Evolutionary conservation across 2,329 filamentous ascomycete species (phyloP).

Genomic region (Colletotrichum noveboracense): DNA sequence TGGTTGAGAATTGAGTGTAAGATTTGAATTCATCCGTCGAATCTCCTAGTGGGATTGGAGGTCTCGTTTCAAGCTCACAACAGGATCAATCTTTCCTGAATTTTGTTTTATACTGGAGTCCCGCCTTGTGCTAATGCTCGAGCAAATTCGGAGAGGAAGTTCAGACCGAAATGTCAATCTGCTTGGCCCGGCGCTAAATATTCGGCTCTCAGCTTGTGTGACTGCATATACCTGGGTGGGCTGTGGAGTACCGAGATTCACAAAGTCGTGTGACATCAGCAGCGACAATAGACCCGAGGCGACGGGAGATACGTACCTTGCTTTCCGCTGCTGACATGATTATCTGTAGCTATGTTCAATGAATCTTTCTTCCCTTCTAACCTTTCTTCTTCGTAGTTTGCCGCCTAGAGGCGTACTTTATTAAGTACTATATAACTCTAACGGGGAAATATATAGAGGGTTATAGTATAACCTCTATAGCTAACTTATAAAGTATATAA

Average conservation of each 20-base stretch:
- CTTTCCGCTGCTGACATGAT: not conserved
- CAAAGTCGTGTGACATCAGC: not conserved
- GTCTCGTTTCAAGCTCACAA: not conserved
- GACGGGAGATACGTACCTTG: not conserved
- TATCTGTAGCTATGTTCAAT: accelerated
- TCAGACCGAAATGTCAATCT: not conserved
- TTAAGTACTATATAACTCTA: too few species aligned
- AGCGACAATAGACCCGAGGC: not conserved
- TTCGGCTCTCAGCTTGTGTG: not conserved
- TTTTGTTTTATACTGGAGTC: not conserved
- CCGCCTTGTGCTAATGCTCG: not conserved
- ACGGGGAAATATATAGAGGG: too few species aligned
- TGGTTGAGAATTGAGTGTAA: not conserved
- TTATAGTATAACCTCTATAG: too few species aligned
- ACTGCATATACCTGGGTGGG: not conserved
- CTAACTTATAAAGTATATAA: too few species aligned
- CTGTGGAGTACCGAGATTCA: not conserved
- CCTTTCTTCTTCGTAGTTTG: too few species aligned
- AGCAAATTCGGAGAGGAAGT: accelerated
- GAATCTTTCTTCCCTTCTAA: too few species aligned
- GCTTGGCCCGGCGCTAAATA: not conserved
- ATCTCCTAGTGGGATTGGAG: not conserved
- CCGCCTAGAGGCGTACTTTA: too few species aligned
- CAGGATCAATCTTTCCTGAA: not conserved
- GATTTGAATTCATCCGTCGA: not conserved